Percentiles rank a stretch among this genome's conserved stretches.
phyloP scores from a whole-genome alignment of 73 alveolate genomes.

The Blepharisma japonicum region DNA sequence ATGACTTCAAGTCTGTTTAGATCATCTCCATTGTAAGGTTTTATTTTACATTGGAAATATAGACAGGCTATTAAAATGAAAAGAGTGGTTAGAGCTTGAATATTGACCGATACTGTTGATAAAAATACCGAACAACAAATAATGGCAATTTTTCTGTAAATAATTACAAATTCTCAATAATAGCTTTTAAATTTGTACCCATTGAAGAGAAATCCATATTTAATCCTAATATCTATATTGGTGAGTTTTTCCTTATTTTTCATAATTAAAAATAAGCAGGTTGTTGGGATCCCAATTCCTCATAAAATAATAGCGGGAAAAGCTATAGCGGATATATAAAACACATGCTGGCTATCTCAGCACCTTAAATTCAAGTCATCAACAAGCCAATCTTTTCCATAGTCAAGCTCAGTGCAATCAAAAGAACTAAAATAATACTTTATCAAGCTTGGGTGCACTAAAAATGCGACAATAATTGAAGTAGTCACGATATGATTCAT shows the following conservation, averaged over 20 bases:
- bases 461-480: constrained; percentile 42
- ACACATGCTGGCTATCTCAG: constrained; percentile 34
- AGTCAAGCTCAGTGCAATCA: constrained; percentile 51
- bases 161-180: constrained; percentile 60
- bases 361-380: constrained; percentile 49
- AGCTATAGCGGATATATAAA: constrained; percentile 30
- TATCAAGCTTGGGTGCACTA: constrained; percentile 57
- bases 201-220: constrained; percentile 59
- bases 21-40: neutral
- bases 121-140: constrained; percentile 44
- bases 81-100: neutral
- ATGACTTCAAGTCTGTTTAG: neutral
- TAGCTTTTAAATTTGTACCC: constrained; percentile 54
- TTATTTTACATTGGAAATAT: neutral
- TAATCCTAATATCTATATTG: constrained; percentile 25
- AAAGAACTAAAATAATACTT: constrained; percentile 46
- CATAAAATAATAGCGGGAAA: constrained; percentile 47
- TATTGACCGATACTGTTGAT: neutral
- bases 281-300: constrained; percentile 8
- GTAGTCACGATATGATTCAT: constrained; percentile 41
- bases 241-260: neutral
- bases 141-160: constrained; percentile 50
- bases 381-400: constrained; percentile 32
- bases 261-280: neutral
- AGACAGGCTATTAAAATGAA: neutral